Base-by-base conservation (phyloP, 164 flowering plant species). In the Platanus orientalis region DNA sequence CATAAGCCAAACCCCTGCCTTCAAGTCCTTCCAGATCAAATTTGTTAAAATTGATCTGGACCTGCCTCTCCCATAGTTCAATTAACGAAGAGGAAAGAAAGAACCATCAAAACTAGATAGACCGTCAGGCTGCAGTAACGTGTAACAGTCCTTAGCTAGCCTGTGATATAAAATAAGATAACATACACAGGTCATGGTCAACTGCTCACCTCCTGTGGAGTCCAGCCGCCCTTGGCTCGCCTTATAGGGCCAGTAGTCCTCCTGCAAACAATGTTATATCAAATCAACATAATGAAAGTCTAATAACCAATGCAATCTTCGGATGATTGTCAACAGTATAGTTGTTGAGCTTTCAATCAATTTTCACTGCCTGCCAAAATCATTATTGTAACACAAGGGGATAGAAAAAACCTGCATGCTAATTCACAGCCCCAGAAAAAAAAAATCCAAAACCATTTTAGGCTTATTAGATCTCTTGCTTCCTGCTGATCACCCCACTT, bases 141-240 rank as follows among this genome's bases (percentile, higher is more conserved):
- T n/a, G n/a, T n/a, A n/a, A n/a, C n/a, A n/a, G n/a, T n/a, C n/a
- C n/a, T n/a, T 39, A 26, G 49, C 47, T 54, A 26, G 52, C 20
- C 55, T 21, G n/a, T 65, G 16, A 57, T 14, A 29, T 17, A 25
- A 23, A 3, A 29, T n/a, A 58, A 2, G 3, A 16, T 32, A 13
- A 62, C 7, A 53, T 40, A 27, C 4, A 10, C 3, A 19, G 4
- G 16, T 13, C 16, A 47, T n/a, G 23, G 20, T 49, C 16, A 57
- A 76, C 40, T 23, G 34, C 72, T 73, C 48, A 90, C 98, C 92
- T 93, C 98, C 77, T 81, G 78, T 5, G 83, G 90, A 29, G 97
- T 90, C 98, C 98, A 93, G 55, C 98, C 97, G 36, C 98, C 98
- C 74, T 93, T 93, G 32, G 96, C 94, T 74, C 96, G 79, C 69